phyloP scores from a whole-genome alignment of 768 basidiomycete genomes.

The Leucosporidium scottii region DNA sequence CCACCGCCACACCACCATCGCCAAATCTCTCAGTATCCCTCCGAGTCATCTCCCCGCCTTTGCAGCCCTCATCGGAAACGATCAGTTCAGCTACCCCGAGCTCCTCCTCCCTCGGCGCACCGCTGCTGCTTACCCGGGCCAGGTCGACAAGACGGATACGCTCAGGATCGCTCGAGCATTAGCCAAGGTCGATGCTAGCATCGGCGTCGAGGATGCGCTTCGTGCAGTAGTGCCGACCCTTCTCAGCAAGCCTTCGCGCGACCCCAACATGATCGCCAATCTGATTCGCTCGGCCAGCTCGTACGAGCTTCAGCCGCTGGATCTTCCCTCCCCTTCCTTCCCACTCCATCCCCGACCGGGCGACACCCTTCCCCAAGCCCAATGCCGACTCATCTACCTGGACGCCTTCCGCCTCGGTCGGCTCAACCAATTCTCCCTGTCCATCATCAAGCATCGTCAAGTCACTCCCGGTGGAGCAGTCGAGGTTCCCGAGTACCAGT shows the following conservation, averaged over 20 bases:
- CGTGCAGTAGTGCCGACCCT: constrained; percentile 14
- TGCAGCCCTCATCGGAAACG: constrained; percentile 30
- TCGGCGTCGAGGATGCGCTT: constrained; percentile 12
- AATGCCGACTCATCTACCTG: not conserved
- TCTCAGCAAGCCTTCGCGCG: not conserved
- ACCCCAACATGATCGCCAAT: constrained; percentile 13
- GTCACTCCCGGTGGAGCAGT: constrained; percentile 6
- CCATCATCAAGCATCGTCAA: constrained; percentile 23
- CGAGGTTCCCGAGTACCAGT: constrained; percentile 10
- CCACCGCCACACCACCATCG: constrained; percentile 1
- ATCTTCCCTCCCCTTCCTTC: constrained; percentile 2
- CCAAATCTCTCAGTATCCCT: constrained; percentile 11
- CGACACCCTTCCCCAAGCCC: constrained; percentile 7
- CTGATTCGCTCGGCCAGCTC: constrained; percentile 12
- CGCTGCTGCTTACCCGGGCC: constrained; percentile 1
- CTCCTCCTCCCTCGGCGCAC: not conserved
- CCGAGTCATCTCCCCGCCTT: constrained; percentile 14
- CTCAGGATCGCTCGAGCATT: constrained; percentile 5
- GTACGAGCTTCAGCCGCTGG: constrained; percentile 14
- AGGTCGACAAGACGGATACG: constrained; percentile 10
- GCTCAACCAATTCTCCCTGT: constrained; percentile 10
- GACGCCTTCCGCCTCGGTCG: constrained; percentile 10
- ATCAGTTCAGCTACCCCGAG: constrained; percentile 16
- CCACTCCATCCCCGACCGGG: constrained; percentile 11
- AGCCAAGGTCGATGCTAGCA: not conserved